These are phyloP conservation scores for Lentinula boryana DNA, from an alignment of 768 basidiomycete species.

Conservation along the genomic window DNA sequence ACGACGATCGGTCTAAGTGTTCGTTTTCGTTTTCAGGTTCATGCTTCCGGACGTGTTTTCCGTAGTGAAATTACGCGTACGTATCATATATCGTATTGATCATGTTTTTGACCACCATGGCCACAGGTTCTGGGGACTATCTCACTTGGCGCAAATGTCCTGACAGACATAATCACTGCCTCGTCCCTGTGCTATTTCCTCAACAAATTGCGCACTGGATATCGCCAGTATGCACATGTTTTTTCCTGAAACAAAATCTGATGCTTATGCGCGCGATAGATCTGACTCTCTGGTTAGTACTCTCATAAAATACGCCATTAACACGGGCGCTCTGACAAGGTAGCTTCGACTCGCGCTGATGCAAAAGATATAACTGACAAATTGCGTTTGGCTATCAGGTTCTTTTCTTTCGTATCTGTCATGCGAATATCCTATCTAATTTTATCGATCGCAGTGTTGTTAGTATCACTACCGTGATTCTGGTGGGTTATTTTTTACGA, in stretches of 20 bases:
- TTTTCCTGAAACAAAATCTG: neutral
- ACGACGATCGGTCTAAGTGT: neutral
- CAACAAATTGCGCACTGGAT: constrained; percentile 49
- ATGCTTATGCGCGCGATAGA: constrained; percentile 15
- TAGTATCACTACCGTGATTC: constrained; percentile 45
- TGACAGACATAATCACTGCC: constrained; percentile 57
- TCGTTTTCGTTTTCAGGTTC: constrained; percentile 26
- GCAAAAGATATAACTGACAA: neutral
- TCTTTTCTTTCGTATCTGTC: neutral
- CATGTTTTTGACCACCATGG: neutral
- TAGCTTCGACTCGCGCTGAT: constrained; percentile 13
- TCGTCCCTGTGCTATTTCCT: constrained; percentile 54
- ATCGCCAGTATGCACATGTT: constrained; percentile 30
- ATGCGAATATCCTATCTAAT: neutral
- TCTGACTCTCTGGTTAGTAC: constrained; percentile 55
- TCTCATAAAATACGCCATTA: constrained; percentile 56
- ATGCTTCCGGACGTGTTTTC: constrained; percentile 33
- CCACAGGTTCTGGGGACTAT: constrained; percentile 42
- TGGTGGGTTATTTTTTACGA: constrained; percentile 27
- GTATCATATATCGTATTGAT: constrained; percentile 6
- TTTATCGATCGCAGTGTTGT: constrained; percentile 25
- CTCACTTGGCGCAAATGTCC: constrained; percentile 46
- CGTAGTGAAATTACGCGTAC: constrained; percentile 40
- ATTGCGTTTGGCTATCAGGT: neutral
- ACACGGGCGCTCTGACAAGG: constrained; percentile 63